Evolutionary conservation across 1,139 yeast species (phyloP).

Genomic region (Pichia sp.): DNA sequence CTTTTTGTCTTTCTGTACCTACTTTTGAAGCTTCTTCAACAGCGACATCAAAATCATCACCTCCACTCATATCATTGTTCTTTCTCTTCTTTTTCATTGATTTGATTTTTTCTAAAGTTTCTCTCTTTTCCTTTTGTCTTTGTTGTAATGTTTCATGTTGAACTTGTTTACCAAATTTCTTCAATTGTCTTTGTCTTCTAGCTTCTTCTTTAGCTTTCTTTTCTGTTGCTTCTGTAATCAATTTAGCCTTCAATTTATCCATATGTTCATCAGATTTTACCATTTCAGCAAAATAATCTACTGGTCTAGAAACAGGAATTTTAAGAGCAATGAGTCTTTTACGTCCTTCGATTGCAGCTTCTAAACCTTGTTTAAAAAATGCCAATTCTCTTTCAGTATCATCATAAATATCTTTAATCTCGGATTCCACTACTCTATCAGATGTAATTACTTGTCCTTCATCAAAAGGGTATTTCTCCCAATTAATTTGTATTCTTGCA

Average conservation of each 20-base stretch:
- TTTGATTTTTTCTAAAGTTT: slow-evolving; percentile 83
- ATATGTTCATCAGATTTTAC: slow-evolving; percentile 95
- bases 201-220: slow-evolving; percentile 93
- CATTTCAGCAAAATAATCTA: slow-evolving; percentile 98
- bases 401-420: slow-evolving; percentile 84
- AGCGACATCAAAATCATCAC: slow-evolving; percentile 44
- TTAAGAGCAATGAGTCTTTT: slow-evolving; percentile 46
- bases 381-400: slow-evolving; percentile 85
- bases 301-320: slow-evolving; percentile 87
- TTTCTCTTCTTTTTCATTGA: slow-evolving; percentile 82
- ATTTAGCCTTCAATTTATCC: slow-evolving; percentile 83
- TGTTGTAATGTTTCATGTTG: slow-evolving; percentile 90
- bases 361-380: slow-evolving; percentile 87
- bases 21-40: slow-evolving; percentile 80
- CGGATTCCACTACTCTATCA: slow-evolving; percentile 49
- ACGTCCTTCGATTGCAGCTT: slow-evolving; percentile 73
- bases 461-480: slow-evolving; percentile 64
- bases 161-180: slow-evolving; percentile 96
- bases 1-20: slow-evolving; percentile 31
- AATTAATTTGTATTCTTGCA: slow-evolving; percentile 62
- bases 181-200: slow-evolving; percentile 85
- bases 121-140: slow-evolving; percentile 90
- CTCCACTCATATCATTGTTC: slow-evolving; percentile 58
- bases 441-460: slow-evolving; percentile 78
- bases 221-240: slow-evolving; percentile 79